A percentile compares a stretch with the other conserved stretches of the same genome.
phyloP scores from a whole-genome alignment of 495 filamentous ascomycete species.

The Cladorrhinum samala region DNA sequence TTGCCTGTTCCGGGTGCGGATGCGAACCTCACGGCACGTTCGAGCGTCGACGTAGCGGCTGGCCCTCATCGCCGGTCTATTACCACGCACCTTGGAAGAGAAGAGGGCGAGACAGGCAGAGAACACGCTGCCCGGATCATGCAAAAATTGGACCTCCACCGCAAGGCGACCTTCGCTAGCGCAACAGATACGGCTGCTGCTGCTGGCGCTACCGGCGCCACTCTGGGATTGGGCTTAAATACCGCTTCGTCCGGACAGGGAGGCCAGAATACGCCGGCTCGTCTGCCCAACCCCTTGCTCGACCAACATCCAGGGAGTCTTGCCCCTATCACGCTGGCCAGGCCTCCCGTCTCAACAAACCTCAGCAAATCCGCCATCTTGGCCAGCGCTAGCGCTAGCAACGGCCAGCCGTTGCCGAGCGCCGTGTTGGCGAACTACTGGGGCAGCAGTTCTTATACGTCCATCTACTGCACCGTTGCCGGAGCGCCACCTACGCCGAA shows the following conservation, averaged over 20 bases:
- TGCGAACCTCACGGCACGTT: constrained; percentile 45
- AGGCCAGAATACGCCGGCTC: constrained; percentile 16
- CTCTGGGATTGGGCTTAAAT: constrained; percentile 67
- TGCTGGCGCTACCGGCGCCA: constrained; percentile 44
- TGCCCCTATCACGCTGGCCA: constrained; percentile 76
- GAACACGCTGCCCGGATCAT: constrained; percentile 85
- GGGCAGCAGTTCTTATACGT: constrained; percentile 81
- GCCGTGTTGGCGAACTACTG: constrained; percentile 88
- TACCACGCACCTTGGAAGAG: constrained; percentile 38
- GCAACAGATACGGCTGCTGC: constrained; percentile 29
- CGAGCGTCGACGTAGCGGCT: constrained; percentile 64
- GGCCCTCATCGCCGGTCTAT: constrained; percentile 41
- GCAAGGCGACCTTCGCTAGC: constrained; percentile 58
- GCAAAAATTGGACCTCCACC: constrained; percentile 84
- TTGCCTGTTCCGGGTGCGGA: constrained; percentile 65
- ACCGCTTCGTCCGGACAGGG: constrained; percentile 24
- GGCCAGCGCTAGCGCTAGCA: constrained; percentile 62
- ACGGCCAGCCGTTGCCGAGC: constrained; percentile 65
- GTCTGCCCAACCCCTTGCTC: constrained; percentile 18
- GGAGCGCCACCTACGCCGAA: constrained; percentile 13
- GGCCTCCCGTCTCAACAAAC: constrained; percentile 77
- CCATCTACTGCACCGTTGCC: constrained; percentile 53
- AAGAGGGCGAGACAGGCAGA: constrained; percentile 58
- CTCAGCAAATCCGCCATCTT: constrained; percentile 83
- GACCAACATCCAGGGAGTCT: constrained; percentile 53